Conservation (phyloP, 148 eudicot genomes). For the Fagopyrum tataricum region DNA sequence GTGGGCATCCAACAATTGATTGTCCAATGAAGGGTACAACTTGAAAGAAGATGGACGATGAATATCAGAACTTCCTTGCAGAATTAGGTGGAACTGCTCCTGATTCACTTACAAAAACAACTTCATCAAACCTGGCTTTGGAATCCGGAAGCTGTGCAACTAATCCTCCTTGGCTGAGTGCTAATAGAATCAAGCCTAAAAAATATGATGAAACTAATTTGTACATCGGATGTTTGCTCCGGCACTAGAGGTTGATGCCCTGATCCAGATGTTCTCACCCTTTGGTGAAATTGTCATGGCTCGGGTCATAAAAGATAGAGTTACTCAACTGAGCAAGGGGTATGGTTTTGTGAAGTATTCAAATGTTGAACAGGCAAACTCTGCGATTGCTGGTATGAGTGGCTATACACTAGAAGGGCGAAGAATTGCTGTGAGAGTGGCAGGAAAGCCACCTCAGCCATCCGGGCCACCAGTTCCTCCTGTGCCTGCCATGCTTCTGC, state of each 20-base stretch:
- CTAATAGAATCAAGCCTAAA: conserved; percentile 35
- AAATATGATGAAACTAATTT: conserved; percentile 77
- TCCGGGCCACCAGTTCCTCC: conserved; percentile 51
- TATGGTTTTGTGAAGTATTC: conserved; percentile 95
- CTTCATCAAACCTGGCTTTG: conserved; percentile 25
- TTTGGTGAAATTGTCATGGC: conserved; percentile 84
- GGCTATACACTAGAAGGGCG: conserved; percentile 70
- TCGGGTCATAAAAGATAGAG: conserved; percentile 70
- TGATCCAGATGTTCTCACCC: conserved; percentile 59
- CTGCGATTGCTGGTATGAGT: conserved; percentile 71
- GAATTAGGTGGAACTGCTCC: conserved; percentile 81
- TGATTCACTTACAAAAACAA: conserved; percentile 41
- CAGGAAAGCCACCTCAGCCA: conserved; percentile 86
- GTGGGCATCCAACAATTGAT: conserved; percentile 86
- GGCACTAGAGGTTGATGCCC: conserved; percentile 65
- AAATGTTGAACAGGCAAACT: conserved; percentile 58
- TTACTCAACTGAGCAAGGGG: conserved; percentile 71
- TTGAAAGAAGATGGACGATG: conserved; percentile 93
- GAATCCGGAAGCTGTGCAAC: conserved; percentile 40
- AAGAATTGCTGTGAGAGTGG: conserved; percentile 82
- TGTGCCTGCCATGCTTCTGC: conserved; percentile 34
- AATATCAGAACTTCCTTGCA: conserved; percentile 74
- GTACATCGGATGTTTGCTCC: conserved; percentile 77
- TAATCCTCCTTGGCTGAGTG: conserved; percentile 52
- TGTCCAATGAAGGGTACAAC: conserved; percentile 81